Base-by-base conservation (phyloP, 1,139 yeast species). In the Magnusiomyces sp. region DNA sequence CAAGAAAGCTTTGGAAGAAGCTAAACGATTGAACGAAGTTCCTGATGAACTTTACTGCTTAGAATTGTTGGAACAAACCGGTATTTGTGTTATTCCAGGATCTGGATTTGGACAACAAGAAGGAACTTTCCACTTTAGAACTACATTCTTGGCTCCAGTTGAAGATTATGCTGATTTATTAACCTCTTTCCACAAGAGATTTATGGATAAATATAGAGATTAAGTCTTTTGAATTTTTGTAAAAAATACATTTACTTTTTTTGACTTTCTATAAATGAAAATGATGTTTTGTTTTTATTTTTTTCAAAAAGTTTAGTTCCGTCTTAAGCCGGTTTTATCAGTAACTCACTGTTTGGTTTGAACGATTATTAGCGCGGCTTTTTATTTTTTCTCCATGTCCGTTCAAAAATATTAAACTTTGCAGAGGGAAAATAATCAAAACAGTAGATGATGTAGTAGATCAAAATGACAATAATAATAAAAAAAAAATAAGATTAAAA, bases 81-180 rank as follows among this genome's bases (percentile, higher is more conserved):
- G 98, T 59, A 89, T 92, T 55, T 94, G 98, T 69, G 88, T 95
- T 50, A 95, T 92, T 55, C 97, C 98, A 33, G 99, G 98, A 40
- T 81, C 89, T 43, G 98, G 98, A 1, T 94, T 92, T 62, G 97
- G 97, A 40, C 98, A 94, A 70, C 83, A 74, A 45, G 81, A 81
- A 47, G 95, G 86, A 23, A 88, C 97, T 9, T 85, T 75, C 71
- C 98, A 92, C 66, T 76, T 92, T 62, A 80, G 98, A 73, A 92
- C 98, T 2, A 92, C 98, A 1, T 92, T 92, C 72, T 75, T 92
- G 62, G 95, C 97, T 16, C 97, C 97, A 14, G 97, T 97, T 40
- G 77, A 79, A 36, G 94, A 87, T 58, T 89, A 95, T 87, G 85
- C 89, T 54, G 74, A 77, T 17, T 69, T 73, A 43, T 85, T 97